Base-by-base conservation (phyloP, 2,329 filamentous ascomycete species). In the Lanzia echinophila region DNA sequence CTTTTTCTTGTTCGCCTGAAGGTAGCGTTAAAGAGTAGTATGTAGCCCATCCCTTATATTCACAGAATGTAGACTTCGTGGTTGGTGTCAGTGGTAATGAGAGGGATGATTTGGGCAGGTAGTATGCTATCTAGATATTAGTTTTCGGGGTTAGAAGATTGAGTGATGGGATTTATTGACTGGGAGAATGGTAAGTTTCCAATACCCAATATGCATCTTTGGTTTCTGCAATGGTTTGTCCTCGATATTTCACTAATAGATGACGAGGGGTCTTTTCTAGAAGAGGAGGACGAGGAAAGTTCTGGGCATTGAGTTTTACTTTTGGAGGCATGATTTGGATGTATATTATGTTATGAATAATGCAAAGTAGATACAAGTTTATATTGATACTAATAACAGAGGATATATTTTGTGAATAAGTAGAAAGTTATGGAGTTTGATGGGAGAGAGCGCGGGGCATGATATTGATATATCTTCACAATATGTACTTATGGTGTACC, bases 151-250 rank as follows among this genome's bases (percentile, higher is more conserved):
- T 11, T 8, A 34, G 43, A 22, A n/a, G 36, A 24, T 36, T 28
- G 31, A 41, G 45, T 20, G 17, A 28, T 28, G 28, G n/a, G n/a
- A n/a, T 42, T 15, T 15, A 41, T 36, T 36, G 62, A 80, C 77
- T 83, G 5, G 81, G 82, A 33, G 81, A 79, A 60, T 84, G 81
- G 59, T 79, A 78, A 17, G 80, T 83, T 65, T 84, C 80, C 33
- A 84, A 69, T 3, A 81, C 79, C 81, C 81, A 83, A 64, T 76
- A 83, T 2, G 75, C 79, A 44, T 79, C 73, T 52, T 70, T 76
- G 6, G 81, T 83, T 42, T 84, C 78, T 11, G 79, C 81, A 57
- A 84, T 76, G 47, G 74, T 69, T 44, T 76, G 68, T 19, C 74
- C 76, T 24, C 76, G 71, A 73, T 78, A 83, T 64, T 75, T 78